Conservation (phyloP, 495 filamentous ascomycete species). For the Xylaria flabelliformis region DNA sequence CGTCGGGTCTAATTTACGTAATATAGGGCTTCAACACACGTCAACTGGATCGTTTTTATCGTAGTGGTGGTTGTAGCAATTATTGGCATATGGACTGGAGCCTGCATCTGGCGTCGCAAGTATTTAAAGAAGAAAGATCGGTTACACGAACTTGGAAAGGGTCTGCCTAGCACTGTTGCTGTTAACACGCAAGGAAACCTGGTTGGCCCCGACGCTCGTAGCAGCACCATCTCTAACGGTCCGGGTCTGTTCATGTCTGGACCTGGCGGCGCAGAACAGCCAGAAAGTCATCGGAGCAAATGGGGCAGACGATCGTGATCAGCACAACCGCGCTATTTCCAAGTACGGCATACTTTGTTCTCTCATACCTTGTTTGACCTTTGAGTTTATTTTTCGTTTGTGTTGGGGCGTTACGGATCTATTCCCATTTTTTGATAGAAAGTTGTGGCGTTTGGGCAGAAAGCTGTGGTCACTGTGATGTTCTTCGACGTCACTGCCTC, state of each 20-base stretch:
- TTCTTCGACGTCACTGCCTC: not conserved
- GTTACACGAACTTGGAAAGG: constrained; percentile 54
- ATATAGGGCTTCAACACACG: constrained; percentile 56
- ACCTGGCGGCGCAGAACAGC: constrained; percentile 29
- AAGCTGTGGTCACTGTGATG: constrained; percentile 1
- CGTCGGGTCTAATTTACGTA: not conserved
- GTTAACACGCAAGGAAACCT: constrained; percentile 43
- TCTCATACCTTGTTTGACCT: not conserved
- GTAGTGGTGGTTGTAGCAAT: constrained; percentile 60
- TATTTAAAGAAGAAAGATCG: constrained; percentile 60
- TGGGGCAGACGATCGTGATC: constrained; percentile 23
- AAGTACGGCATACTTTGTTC: not conserved
- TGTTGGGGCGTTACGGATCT: constrained; percentile 16
- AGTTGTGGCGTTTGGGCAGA: constrained; percentile 15
- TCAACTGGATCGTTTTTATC: constrained; percentile 63
- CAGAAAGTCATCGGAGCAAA: constrained; percentile 30
- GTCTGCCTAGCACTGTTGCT: constrained; percentile 40
- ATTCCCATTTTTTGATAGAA: constrained; percentile 19
- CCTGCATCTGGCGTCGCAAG: constrained; percentile 57
- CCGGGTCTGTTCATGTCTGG: constrained; percentile 42
- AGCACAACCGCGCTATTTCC: not conserved
- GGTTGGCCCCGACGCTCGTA: constrained; percentile 38
- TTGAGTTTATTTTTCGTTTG: not conserved
- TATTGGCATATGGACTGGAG: constrained; percentile 58
- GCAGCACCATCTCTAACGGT: constrained; percentile 33